Percentiles rank a stretch among this genome's conserved stretches.
Evolutionary conservation across 1,139 yeast genomes (phyloP).

Genomic region (Candida glucosophila): DNA sequence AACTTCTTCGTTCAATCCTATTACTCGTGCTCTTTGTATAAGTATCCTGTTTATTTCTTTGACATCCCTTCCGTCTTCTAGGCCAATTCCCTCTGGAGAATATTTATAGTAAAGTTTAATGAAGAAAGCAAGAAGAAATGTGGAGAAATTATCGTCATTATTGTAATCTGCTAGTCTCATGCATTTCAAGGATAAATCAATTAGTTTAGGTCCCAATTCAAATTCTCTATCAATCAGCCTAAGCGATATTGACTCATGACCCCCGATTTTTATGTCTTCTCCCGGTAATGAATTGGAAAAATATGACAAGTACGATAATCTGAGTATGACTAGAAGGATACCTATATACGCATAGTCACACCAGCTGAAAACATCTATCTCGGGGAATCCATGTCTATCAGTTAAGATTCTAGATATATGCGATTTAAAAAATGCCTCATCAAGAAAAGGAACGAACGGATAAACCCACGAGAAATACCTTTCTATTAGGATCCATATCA

Average conservation of each 20-base stretch:
- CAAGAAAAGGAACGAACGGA: slow-evolving; percentile 7
- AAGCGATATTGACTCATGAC: not conserved
- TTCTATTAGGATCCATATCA: slow-evolving; percentile 5
- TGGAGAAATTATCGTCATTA: slow-evolving; percentile 1
- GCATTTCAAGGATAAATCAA: not conserved
- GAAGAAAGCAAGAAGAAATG: slow-evolving; percentile 1
- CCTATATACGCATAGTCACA: slow-evolving; percentile 19
- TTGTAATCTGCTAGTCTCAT: not conserved
- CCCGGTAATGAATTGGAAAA: slow-evolving; percentile 11
- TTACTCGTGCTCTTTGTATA: not conserved
- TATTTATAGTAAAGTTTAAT: slow-evolving; percentile 1
- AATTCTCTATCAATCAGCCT: not conserved
- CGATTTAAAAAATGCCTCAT: slow-evolving; percentile 4
- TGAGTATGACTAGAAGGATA: slow-evolving; percentile 13
- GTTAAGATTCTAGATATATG: slow-evolving; percentile 8
- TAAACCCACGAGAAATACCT: slow-evolving; percentile 6
- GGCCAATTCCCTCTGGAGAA: not conserved
- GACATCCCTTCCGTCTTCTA: slow-evolving; percentile 1
- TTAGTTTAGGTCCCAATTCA: not conserved
- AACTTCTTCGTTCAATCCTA: not conserved
- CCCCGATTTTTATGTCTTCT: not conserved
- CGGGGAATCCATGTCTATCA: slow-evolving; percentile 7
- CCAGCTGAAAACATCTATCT: slow-evolving; percentile 11
- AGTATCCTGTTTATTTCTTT: not conserved
- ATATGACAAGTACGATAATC: slow-evolving; percentile 16